Percentiles rank a stretch among this genome's conserved stretches.
Conservation (phyloP, 1,284 basidiomycete species). For the Lentinus polychrous region DNA sequence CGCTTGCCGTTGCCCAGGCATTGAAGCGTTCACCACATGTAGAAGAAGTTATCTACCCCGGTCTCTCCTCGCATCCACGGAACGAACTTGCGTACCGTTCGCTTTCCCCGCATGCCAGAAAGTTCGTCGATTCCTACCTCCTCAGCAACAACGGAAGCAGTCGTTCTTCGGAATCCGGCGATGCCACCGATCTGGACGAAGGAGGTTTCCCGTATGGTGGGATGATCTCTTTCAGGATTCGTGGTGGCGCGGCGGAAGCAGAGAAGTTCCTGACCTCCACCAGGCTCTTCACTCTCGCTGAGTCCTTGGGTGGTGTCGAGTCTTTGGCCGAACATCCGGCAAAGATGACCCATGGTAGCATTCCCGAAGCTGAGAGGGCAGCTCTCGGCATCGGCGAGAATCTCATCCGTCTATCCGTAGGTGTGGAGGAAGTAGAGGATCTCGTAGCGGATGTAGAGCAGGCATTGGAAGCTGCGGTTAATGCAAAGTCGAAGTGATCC, state of each 20-base stretch:
- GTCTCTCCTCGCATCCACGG: conserved; percentile 54
- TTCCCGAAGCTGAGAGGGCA: conserved; percentile 66
- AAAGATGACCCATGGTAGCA: conserved; percentile 79
- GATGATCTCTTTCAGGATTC: conserved; percentile 75
- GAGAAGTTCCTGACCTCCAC: conserved; percentile 67
- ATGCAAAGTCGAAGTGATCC: neutral
- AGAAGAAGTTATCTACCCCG: conserved; percentile 83
- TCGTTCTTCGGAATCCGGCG: conserved; percentile 16
- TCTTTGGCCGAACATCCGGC: conserved; percentile 81
- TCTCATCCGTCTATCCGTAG: conserved; percentile 80
- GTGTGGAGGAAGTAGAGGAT: conserved; percentile 85
- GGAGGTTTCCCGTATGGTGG: conserved; percentile 79
- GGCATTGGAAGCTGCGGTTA: conserved; percentile 49
- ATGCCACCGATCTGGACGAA: conserved; percentile 23
- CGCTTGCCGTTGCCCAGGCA: conserved; percentile 67
- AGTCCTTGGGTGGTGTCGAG: conserved; percentile 90
- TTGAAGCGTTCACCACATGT: conserved; percentile 56
- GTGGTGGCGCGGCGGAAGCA: conserved; percentile 47
- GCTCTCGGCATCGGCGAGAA: conserved; percentile 76
- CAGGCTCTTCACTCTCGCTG: conserved; percentile 79
- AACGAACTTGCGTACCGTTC: conserved; percentile 60
- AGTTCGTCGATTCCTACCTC: conserved; percentile 50
- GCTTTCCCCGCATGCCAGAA: conserved; percentile 62
- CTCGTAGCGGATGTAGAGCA: conserved; percentile 59
- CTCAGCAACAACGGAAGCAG: conserved; percentile 15